phyloP scores from a whole-genome alignment of 1,139 yeast genomes.

The Geotrichum armillariae region DNA sequence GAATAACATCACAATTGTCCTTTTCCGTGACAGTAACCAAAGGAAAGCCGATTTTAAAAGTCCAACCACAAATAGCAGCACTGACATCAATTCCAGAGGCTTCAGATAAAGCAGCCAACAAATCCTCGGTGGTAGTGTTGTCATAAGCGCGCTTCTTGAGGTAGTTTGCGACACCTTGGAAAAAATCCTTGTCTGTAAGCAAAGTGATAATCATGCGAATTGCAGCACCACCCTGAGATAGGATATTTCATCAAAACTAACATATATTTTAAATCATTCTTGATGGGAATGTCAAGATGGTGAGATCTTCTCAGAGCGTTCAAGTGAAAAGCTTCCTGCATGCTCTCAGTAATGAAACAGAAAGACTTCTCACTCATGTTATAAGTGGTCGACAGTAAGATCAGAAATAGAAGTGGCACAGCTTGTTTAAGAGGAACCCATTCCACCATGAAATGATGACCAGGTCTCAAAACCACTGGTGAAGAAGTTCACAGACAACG shows the following conservation, averaged over 20 bases:
- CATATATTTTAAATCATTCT: conserved; percentile 77
- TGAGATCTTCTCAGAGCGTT: conserved; percentile 81
- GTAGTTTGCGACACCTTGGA: too few relatives aligned
- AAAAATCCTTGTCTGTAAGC: conserved; percentile 72
- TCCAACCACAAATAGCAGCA: too few relatives aligned
- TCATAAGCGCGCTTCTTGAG: too few relatives aligned
- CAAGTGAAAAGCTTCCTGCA: conserved; percentile 67
- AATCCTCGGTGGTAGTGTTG: too few relatives aligned
- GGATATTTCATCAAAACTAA: conserved; percentile 83
- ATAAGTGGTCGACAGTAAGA: conserved; percentile 71
- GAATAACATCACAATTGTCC: too few relatives aligned
- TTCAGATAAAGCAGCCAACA: too few relatives aligned
- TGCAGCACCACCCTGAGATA: conserved; percentile 78
- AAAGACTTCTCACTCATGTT: conserved; percentile 88
- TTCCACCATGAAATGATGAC: conserved; percentile 98
- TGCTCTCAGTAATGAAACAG: conserved; percentile 68
- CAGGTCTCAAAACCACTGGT: conserved; percentile 91
- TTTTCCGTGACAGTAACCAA: too few relatives aligned
- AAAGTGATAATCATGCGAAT: conserved; percentile 75
- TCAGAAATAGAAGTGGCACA: conserved; percentile 92
- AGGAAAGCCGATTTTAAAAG: too few relatives aligned
- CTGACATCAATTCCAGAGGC: too few relatives aligned
- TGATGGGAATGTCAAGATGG: conserved; percentile 84
- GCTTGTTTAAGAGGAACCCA: conserved; percentile 85
- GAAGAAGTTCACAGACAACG: conserved; percentile 87